Percentiles rank a stretch among this genome's conserved stretches.
Conservation (phyloP, 495 filamentous ascomycete species). For the Parathielavia appendiculata region DNA sequence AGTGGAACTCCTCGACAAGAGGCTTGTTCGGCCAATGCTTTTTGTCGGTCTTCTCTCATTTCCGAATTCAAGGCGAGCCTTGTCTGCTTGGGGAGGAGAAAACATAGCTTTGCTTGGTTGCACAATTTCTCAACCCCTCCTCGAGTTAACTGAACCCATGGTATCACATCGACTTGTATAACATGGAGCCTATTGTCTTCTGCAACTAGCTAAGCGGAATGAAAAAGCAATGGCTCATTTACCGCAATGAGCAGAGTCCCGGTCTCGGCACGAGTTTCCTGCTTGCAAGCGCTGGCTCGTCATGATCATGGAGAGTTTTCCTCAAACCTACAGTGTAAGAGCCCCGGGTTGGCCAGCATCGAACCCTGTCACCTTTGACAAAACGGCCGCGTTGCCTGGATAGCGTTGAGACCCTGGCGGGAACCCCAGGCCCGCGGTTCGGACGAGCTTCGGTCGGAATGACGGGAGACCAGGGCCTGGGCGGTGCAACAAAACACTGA, state of each 20-base stretch:
- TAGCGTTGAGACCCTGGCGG: no score
- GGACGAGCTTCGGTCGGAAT: slow-evolving; percentile 9
- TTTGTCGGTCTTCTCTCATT: no score
- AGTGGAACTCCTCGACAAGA: no score
- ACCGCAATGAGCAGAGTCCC: not conserved
- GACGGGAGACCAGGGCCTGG: slow-evolving; percentile 17
- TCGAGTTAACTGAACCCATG: not conserved
- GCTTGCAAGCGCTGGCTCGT: not conserved
- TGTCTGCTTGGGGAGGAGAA: not conserved
- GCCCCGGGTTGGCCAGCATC: slow-evolving; percentile 1
- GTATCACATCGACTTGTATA: not conserved
- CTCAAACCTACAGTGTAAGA: no score
- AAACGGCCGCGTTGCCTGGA: no score
- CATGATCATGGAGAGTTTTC: not conserved
- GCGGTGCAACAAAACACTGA: not conserved
- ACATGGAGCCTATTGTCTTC: slow-evolving; percentile 11
- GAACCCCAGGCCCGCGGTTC: not conserved
- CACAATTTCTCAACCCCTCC: not conserved
- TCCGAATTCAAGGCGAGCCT: no score
- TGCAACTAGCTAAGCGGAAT: not conserved
- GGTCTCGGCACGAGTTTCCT: slow-evolving; percentile 9
- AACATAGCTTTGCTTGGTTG: no score
- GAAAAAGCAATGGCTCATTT: not conserved
- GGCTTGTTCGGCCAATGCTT: no score
- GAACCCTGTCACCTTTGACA: slow-evolving; percentile 7